phyloP scores from a whole-genome alignment of 352 stramenopile species.

The Globisporangium parvum region DNA sequence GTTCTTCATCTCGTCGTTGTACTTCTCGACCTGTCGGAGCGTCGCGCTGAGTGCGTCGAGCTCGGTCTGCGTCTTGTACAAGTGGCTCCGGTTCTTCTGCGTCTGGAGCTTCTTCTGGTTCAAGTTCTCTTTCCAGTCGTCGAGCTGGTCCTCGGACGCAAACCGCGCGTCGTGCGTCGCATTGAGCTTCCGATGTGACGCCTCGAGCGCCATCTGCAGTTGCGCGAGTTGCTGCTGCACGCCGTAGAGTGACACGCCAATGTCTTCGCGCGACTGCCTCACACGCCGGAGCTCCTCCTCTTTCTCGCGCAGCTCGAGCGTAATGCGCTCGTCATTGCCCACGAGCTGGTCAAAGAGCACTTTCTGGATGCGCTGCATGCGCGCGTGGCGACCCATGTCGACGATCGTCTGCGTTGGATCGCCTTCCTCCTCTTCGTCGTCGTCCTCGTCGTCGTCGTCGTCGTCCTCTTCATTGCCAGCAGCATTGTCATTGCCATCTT shows the following conservation, averaged over 20 bases:
- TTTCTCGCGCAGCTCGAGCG: constrained; percentile 70
- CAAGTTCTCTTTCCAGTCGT: constrained; percentile 59
- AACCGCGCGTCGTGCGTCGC: constrained; percentile 60
- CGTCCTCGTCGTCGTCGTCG: constrained; percentile 31
- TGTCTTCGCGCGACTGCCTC: constrained; percentile 77
- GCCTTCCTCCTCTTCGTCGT: constrained; percentile 53
- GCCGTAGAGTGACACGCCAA: constrained; percentile 91
- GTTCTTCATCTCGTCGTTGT: constrained; percentile 93
- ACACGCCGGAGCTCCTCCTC: constrained; percentile 65
- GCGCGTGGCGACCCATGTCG: constrained; percentile 67
- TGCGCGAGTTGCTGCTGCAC: constrained; percentile 93
- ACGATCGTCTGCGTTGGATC: constrained; percentile 78
- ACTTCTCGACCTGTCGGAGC: constrained; percentile 87
- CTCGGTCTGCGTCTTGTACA: constrained; percentile 83
- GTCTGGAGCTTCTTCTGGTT: constrained; percentile 58
- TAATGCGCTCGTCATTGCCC: constrained; percentile 66
- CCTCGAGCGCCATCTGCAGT: constrained; percentile 87
- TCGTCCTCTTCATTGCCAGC: constrained; percentile 12
- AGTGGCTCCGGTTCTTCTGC: constrained; percentile 53
- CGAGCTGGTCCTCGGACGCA: constrained; percentile 59
- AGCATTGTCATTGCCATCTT: not conserved
- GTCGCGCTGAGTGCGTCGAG: constrained; percentile 84
- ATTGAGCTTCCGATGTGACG: constrained; percentile 69
- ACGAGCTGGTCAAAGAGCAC: constrained; percentile 75
- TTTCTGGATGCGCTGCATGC: constrained; percentile 85